Evolutionary conservation across 441 rosid species (phyloP).

Genomic region (Eugenia klotzschiana): DNA sequence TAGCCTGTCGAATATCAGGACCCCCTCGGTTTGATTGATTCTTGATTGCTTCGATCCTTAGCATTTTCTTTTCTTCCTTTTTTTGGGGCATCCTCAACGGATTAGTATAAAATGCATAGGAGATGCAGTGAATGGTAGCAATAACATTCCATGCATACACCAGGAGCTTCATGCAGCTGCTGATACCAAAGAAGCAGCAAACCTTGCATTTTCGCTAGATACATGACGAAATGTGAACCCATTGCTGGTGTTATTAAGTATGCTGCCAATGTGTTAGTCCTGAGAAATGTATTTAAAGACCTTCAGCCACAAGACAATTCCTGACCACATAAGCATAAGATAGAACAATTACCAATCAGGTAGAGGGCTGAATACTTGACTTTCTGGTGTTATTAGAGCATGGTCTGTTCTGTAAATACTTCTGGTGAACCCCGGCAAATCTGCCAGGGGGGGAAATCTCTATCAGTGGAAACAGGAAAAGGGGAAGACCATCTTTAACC

Average conservation of each 20-base stretch:
- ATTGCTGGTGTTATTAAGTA: conserved; percentile 71
- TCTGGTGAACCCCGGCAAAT: conserved; percentile 82
- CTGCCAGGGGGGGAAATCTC: conserved; percentile 23
- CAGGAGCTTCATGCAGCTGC: neutral
- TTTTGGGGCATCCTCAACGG: neutral
- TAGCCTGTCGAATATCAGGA: neutral
- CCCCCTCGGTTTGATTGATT: neutral
- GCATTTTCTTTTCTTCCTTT: neutral
- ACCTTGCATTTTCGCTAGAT: conserved; percentile 85
- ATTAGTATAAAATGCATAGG: neutral
- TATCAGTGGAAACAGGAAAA: neutral
- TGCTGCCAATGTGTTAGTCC: conserved; percentile 73
- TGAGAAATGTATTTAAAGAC: conserved; percentile 21
- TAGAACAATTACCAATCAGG: conserved; percentile 51
- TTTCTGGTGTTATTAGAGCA: conserved; percentile 76
- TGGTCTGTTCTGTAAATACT: conserved; percentile 66
- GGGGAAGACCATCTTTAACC: neutral
- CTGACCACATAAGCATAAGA: neutral
- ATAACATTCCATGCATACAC: neutral
- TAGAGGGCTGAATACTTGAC: conserved; percentile 83
- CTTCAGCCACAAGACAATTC: neutral
- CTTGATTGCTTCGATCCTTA: neutral
- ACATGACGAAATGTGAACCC: conserved; percentile 89
- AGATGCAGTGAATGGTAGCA: neutral
- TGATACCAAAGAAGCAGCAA: neutral